phyloP scores from a whole-genome alignment of 257 asterid species.

The Leptodermis oblonga region DNA sequence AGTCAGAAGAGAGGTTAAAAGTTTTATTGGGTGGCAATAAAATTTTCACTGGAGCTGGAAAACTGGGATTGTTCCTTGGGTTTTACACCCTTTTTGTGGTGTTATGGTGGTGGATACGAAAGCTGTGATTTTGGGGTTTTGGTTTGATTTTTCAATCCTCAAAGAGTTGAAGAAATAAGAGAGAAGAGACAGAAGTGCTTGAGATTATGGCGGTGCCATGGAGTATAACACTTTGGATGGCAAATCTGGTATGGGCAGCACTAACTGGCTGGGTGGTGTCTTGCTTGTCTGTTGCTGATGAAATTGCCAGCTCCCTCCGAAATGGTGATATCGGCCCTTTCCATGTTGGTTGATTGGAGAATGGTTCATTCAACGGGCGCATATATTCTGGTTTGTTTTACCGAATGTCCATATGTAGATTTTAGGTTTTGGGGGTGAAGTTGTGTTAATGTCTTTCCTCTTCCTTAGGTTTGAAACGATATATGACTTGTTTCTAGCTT shows the following conservation, averaged over 20 bases:
- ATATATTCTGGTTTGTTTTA: conserved; percentile 14
- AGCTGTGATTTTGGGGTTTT: conserved; percentile 2
- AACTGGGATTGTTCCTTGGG: background rate
- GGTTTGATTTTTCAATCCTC: background rate
- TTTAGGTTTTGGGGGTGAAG: background rate
- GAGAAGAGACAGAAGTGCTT: background rate
- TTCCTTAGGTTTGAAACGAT: background rate
- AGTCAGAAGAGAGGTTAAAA: too few species aligned
- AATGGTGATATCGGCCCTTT: conserved; percentile 62
- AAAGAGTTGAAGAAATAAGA: background rate
- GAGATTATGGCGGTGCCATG: conserved; percentile 66
- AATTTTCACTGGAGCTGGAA: background rate
- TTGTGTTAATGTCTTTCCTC: background rate
- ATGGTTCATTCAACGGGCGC: background rate
- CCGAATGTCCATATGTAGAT: conserved; percentile 1
- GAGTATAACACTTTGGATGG: conserved; percentile 59
- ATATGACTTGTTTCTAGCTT: background rate
- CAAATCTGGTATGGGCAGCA: conserved; percentile 70
- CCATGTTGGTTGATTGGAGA: conserved; percentile 63
- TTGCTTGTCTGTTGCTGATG: conserved; percentile 76
- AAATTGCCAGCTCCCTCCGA: conserved; percentile 57
- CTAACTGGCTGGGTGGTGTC: conserved; percentile 60
- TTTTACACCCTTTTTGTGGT: background rate
- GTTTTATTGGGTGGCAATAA: background rate
- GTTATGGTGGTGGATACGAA: background rate